A percentile compares a stretch with the other conserved stretches of the same genome.
Conservation (phyloP, 352 stramenopile genomes). For the Saprolegnia parasitica region DNA sequence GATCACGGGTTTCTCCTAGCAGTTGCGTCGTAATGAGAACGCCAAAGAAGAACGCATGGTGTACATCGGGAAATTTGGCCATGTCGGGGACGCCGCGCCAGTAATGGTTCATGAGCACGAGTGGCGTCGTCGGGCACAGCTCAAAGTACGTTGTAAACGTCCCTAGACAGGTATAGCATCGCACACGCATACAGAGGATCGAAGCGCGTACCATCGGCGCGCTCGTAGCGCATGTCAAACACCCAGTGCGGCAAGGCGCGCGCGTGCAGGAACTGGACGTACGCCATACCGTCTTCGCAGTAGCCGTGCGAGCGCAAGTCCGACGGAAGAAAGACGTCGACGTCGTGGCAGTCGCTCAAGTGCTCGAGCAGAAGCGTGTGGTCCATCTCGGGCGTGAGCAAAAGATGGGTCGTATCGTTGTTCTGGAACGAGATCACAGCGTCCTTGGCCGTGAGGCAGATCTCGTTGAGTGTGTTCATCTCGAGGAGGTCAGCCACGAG, state of each 20-base stretch:
- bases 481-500: constrained; percentile 7
- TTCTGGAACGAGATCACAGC: constrained; percentile 20
- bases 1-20: constrained; percentile 36
- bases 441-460: constrained; percentile 18
- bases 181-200: neutral
- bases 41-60: neutral
- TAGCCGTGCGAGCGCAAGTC: constrained; percentile 54
- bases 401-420: constrained; percentile 3
- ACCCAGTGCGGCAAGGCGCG: constrained; percentile 50
- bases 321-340: constrained; percentile 57
- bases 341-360: constrained; percentile 44
- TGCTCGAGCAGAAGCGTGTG: constrained; percentile 43
- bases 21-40: neutral
- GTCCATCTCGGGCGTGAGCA: constrained; percentile 21
- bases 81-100: constrained; percentile 34
- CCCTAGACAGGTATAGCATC: constrained; percentile 12
- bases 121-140: constrained; percentile 42
- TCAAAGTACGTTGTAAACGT: constrained; percentile 51
- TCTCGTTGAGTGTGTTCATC: constrained; percentile 18
- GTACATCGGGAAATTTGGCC: constrained; percentile 31
- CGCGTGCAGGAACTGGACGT: constrained; percentile 47
- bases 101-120: constrained; percentile 63
- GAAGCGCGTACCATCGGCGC: constrained; percentile 22
- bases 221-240: constrained; percentile 36
- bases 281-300: constrained; percentile 60